phyloP scores from a whole-genome alignment of 2,329 filamentous ascomycete genomes.

The Phialophora chinensis region DNA sequence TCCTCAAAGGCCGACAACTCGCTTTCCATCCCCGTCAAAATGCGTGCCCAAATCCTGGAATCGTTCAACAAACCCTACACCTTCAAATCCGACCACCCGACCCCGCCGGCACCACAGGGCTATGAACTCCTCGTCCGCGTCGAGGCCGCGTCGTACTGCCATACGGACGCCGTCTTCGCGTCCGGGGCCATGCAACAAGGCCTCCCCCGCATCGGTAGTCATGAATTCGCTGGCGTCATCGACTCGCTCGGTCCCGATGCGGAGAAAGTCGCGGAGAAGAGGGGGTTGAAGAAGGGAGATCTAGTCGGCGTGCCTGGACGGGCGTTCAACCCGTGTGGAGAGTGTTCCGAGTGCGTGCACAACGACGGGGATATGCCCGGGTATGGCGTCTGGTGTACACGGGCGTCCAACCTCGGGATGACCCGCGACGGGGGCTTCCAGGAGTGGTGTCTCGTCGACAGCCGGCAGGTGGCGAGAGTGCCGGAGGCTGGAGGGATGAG shows the following conservation, averaged over 20 bases:
- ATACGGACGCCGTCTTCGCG: constrained; percentile 50
- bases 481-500: constrained; percentile 43
- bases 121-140: constrained; percentile 55
- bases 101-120: constrained; percentile 45
- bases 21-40: constrained; percentile 28
- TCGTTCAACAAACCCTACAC: constrained; percentile 38
- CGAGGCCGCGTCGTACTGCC: constrained; percentile 56
- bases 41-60: constrained; percentile 39
- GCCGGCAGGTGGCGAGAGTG: constrained; percentile 37
- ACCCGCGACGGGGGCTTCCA: constrained; percentile 39
- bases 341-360: constrained; percentile 32
- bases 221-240: constrained; percentile 55
- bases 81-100: constrained; percentile 41
- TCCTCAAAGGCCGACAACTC: not conserved
- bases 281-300: constrained; percentile 22
- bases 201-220: constrained; percentile 52
- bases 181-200: constrained; percentile 45
- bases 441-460: constrained; percentile 40
- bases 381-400: constrained; percentile 35
- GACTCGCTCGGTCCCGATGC: constrained; percentile 40
- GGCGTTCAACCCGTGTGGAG: constrained; percentile 29
- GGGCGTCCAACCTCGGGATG: constrained; percentile 29
- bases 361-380: constrained; percentile 33
- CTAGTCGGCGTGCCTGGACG: constrained; percentile 33
- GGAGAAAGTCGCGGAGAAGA: constrained; percentile 18